Percentiles rank a stretch among this genome's conserved stretches.
These are phyloP conservation scores for Naganishia cerealis DNA, from an alignment of 1,284 basidiomycete genomes.

Conservation along the genomic window DNA sequence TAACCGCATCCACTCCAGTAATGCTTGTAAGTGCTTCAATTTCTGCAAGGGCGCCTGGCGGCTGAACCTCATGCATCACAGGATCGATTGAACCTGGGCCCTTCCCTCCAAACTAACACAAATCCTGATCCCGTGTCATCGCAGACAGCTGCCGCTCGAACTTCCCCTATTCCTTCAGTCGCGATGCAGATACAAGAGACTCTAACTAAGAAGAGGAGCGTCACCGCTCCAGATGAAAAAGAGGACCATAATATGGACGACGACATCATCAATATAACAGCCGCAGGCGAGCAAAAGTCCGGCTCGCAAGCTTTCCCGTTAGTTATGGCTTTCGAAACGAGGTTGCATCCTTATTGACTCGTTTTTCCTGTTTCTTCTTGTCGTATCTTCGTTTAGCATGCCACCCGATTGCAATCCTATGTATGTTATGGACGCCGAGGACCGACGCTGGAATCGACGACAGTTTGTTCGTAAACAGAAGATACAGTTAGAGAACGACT, in stretches of 20 bases:
- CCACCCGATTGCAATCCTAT: not conserved
- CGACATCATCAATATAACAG: not conserved
- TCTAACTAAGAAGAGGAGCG: too few species aligned
- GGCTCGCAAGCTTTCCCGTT: slow-evolving; percentile 17
- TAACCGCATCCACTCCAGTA: not conserved
- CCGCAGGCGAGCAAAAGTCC: not conserved
- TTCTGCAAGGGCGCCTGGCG: not conserved
- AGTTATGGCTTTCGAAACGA: not conserved
- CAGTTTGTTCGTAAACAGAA: slow-evolving; percentile 9
- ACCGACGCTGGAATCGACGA: not conserved
- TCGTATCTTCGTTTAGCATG: not conserved
- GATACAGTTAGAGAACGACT: slow-evolving; percentile 11
- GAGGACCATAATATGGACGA: not conserved
- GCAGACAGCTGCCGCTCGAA: not conserved
- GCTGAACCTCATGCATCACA: not conserved
- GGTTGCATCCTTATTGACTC: not conserved
- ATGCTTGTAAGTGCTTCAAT: not conserved
- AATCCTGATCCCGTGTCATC: not conserved
- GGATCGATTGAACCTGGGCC: not conserved
- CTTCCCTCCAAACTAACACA: not conserved
- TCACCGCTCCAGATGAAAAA: slow-evolving; percentile 8
- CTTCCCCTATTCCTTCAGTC: not conserved
- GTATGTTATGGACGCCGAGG: not conserved
- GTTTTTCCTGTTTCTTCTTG: too few species aligned
- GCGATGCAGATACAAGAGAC: not conserved